phyloP scores from a whole-genome alignment of 2,329 filamentous ascomycete species.

The Xylariaceae sp. region DNA sequence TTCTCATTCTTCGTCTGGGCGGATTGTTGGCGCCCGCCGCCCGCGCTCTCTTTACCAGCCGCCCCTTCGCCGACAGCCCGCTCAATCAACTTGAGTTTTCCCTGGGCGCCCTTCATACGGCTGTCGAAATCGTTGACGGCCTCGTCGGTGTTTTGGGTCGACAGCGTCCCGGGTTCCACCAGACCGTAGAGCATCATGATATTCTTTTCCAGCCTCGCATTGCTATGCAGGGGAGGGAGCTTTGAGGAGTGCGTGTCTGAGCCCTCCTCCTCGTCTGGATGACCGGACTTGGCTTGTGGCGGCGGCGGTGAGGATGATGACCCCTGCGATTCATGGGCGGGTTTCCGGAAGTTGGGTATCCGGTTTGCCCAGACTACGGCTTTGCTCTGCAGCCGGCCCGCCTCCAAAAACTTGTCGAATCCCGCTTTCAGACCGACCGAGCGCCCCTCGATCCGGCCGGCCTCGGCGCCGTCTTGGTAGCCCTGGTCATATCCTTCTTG shows the following conservation, averaged over 20 bases:
- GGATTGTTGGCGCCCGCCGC: conserved; percentile 1
- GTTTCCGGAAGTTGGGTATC: conserved; percentile 44
- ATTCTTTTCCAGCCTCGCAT: conserved; percentile 74
- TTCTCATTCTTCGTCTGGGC: conserved; percentile 31
- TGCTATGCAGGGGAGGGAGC: conserved; percentile 50
- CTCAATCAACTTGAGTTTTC: conserved; percentile 85
- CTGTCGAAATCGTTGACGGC: conserved; percentile 89
- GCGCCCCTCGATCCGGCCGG: conserved; percentile 85
- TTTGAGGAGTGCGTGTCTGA: conserved; percentile 13
- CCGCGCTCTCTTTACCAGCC: conserved; percentile 10
- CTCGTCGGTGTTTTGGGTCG: conserved; percentile 83
- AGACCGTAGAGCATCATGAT: conserved; percentile 74
- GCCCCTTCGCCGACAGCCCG: conserved; percentile 57
- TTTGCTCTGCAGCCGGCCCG: conserved; percentile 77
- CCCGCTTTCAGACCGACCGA: conserved; percentile 90
- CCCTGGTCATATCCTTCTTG: conserved; percentile 79
- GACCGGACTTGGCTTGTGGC: conserved; percentile 1
- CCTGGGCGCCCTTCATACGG: conserved; percentile 77
- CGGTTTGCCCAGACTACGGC: conserved; percentile 84
- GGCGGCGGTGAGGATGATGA: background rate
- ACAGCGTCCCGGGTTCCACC: conserved; percentile 76
- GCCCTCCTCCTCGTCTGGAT: conserved; percentile 6
- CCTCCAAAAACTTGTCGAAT: conserved; percentile 86
- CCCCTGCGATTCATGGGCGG: background rate
- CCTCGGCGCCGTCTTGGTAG: conserved; percentile 70